Base-by-base conservation (phyloP, 768 basidiomycete genomes). In the Leccinum ochraceum region DNA sequence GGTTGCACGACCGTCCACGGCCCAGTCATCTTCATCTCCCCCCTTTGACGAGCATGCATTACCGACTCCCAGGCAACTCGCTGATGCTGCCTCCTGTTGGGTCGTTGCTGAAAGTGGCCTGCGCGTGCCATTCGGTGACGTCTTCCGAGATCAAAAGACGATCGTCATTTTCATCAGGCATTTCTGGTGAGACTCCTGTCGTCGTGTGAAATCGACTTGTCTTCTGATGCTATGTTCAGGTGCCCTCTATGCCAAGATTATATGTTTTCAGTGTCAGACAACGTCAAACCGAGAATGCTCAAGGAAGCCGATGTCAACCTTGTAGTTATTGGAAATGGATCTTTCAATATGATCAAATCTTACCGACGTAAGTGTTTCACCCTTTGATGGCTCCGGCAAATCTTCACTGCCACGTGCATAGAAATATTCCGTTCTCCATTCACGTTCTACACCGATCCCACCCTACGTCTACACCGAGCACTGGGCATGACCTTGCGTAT, bases 241-340 rank as follows among this genome's bases (percentile, higher is more conserved):
- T 95, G 93, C 69, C 88, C 90, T 0, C 74, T 86, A 13, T 93
- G 91, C 72, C 92, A 94, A 69, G 94, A 96, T 72, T 97, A 95
- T 72, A 86, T 95, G 81, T 79, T 83, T 46, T 87, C 86, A 36
- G 80, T 92, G 63, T 75, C 77, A 75, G 77, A 70, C 55, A 78
- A 81, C 51, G 71, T 86, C 63, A 62, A 83, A 64, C 70, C 76
- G 59, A 77, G 78, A 72, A 73, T 78, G 6, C 77, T 90, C 24
- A 74, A 78, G 60, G 72, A 75, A 62, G 78, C 80, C 24, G 77
- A 79, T 28, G 80, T 88, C 32, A 82, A 85, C 56, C 71, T 94
- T 49, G 79, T 94, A 53, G 79, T 95, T 65, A 86, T 95, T 70
- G 84, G 90, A 50, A 89, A 92, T 67, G 94, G 94, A 6, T 83